These are phyloP conservation scores for Metschnikowia baotianmanensis DNA, from an alignment of 805 yeast species.

Conservation along the genomic window DNA sequence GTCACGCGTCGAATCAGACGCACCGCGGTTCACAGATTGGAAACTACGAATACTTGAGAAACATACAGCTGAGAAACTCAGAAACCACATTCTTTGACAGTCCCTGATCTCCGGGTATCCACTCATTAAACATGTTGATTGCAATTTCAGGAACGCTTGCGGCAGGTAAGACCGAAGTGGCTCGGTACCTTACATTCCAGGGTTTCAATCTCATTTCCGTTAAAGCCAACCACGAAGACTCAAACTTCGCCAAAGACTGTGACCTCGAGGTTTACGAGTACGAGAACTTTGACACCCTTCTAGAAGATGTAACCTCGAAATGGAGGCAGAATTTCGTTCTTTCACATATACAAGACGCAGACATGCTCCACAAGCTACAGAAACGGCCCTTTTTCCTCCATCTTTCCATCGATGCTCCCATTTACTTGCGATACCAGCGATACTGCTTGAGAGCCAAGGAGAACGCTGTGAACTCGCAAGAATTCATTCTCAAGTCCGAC, in stretches of 20 bases:
- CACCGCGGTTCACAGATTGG: too few species aligned
- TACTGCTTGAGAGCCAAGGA: constrained; percentile 21
- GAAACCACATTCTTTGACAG: too few species aligned
- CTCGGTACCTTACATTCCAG: constrained; percentile 51
- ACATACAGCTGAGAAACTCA: too few species aligned
- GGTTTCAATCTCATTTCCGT: constrained; percentile 45
- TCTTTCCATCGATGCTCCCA: constrained; percentile 72
- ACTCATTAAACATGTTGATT: constrained; percentile 66
- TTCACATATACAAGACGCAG: constrained; percentile 44
- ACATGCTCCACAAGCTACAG: constrained; percentile 45
- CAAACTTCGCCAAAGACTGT: neutral
- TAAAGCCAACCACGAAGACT: neutral
- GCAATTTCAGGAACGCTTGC: constrained; percentile 71
- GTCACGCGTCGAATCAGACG: too few species aligned
- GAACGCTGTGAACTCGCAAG: constrained; percentile 23
- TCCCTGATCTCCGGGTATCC: too few species aligned
- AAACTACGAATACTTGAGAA: too few species aligned
- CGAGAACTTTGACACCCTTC: constrained; percentile 40
- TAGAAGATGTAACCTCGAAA: constrained; percentile 59
- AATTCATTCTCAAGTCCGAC: constrained; percentile 37
- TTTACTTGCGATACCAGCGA: constrained; percentile 44
- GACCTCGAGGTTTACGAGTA: constrained; percentile 29
- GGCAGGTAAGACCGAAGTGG: constrained; percentile 66
- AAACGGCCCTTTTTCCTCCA: constrained; percentile 85
- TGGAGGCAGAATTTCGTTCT: constrained; percentile 68